Base-by-base conservation (phyloP, 2,329 filamentous ascomycete genomes). In the Penicillium oxalicum region DNA sequence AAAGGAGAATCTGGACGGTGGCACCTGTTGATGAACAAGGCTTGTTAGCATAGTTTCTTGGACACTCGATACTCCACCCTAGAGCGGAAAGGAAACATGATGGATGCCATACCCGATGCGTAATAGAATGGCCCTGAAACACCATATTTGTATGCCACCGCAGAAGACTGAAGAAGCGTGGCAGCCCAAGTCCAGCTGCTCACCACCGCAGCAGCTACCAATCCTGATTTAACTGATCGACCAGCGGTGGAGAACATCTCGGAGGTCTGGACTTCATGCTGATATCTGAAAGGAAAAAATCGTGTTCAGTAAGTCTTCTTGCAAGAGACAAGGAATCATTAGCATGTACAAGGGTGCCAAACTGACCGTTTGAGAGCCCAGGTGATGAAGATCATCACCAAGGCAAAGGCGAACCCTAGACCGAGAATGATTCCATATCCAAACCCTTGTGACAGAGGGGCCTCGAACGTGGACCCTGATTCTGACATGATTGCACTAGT, bases 181-280 rank as follows among this genome's bases (percentile, higher is more conserved):
- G 88, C 89, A 0, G 88, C 89, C 89, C 89, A 95, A 0, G 90
- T 95, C 90, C 91, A 95, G 4, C 86, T 90, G 12, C 86, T 91
- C 3, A 95, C 88, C n/a, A 95, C 90, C 12, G 89, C 90, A 4
- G 88, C 87, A 9, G 88, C 87, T 0, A 95, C 88, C 11, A 95
- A 77, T 38, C 90, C 91, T 7, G 88, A 90, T 65, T 95, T 95
- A 57, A 95, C 88, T 1, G 87, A 90, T 53, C 91, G 78, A 13
- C 89, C 89, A 43, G 90, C 90, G 0, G 90, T 95, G 55, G 80
- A 90, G 76, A 95, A 95, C 81, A 90, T 93, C 72, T 95, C 90
- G 0, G 87, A 91, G 0, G 91, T 95, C 67, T 95, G 89, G 3
- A 91, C 67, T 64, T 74, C 89, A 74, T 83, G 77, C 61, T 84